These are phyloP conservation scores for Penicillium italicum DNA, from an alignment of 2,329 filamentous ascomycete species.

Conservation along the genomic window DNA sequence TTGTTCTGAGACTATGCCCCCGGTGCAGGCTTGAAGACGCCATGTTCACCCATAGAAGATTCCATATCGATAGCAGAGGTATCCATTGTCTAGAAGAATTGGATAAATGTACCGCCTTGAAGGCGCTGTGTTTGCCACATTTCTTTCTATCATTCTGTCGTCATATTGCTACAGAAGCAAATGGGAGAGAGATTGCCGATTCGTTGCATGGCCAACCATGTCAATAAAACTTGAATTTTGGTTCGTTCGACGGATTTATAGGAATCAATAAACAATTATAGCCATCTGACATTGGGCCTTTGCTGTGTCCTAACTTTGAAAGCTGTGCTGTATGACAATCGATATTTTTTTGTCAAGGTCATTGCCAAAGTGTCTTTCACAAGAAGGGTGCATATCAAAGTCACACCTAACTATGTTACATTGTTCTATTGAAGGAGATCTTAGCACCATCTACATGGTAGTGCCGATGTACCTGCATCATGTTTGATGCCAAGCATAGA, in stretches of 20 bases:
- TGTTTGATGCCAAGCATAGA: not conserved
- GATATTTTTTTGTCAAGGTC: not conserved
- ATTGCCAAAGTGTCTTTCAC: not conserved
- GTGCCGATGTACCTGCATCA: not conserved
- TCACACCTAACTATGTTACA: not conserved
- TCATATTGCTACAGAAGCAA: constrained; percentile 21
- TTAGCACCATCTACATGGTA: not conserved
- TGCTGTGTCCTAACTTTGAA: not conserved
- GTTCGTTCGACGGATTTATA: not conserved
- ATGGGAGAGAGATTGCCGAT: not conserved
- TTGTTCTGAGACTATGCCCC: constrained; percentile 25
- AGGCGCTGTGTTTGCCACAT: not conserved
- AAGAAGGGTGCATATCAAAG: not conserved
- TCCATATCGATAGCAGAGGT: constrained; percentile 13
- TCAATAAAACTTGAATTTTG: not conserved
- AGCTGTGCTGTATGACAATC: not conserved
- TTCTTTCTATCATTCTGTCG: constrained; percentile 22
- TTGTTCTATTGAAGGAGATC: not conserved
- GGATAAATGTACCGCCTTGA: not conserved
- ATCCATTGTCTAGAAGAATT: not conserved
- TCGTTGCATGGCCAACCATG: not conserved
- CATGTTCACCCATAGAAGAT: constrained; percentile 25
- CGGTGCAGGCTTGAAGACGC: constrained; percentile 23
- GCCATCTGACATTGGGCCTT: not conserved
- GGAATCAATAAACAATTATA: not conserved